Conservation (phyloP, 129 eudicot species). For the Flaveria sonorensis region DNA sequence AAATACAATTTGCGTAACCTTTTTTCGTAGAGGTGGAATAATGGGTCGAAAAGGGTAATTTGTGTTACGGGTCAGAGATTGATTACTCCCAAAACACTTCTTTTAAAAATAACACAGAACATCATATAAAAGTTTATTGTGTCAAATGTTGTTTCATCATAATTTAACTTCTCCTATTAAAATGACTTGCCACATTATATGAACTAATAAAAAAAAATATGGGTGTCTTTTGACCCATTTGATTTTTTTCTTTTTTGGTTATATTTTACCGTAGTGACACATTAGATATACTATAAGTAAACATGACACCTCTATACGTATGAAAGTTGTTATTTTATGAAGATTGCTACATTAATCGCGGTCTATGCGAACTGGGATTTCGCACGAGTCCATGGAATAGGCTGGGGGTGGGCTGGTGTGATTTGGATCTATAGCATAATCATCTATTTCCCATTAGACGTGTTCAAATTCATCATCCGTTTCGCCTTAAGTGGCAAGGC, state of each 20-base stretch:
- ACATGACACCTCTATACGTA: background rate
- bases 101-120: too few species aligned
- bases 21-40: background rate
- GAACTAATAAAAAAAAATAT: background rate
- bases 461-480: slow-evolving; percentile 68
- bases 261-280: too few species aligned
- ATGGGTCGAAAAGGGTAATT: background rate
- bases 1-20: background rate
- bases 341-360: slow-evolving; percentile 78
- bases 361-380: slow-evolving; percentile 82
- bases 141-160: background rate
- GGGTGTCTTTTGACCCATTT: background rate
- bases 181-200: background rate
- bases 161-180: background rate
- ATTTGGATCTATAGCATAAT: slow-evolving; percentile 72
- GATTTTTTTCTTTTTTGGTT: background rate
- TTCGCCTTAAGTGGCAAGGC: slow-evolving; percentile 73
- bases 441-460: slow-evolving; percentile 64
- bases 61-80: background rate
- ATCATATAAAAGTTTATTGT: background rate
- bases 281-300: too few species aligned
- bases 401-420: slow-evolving; percentile 97
- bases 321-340: background rate
- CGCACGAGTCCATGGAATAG: slow-evolving; percentile 67
- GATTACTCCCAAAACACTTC: background rate